Base-by-base conservation (phyloP, 495 filamentous ascomycete species). In the Penicillium herquei region DNA sequence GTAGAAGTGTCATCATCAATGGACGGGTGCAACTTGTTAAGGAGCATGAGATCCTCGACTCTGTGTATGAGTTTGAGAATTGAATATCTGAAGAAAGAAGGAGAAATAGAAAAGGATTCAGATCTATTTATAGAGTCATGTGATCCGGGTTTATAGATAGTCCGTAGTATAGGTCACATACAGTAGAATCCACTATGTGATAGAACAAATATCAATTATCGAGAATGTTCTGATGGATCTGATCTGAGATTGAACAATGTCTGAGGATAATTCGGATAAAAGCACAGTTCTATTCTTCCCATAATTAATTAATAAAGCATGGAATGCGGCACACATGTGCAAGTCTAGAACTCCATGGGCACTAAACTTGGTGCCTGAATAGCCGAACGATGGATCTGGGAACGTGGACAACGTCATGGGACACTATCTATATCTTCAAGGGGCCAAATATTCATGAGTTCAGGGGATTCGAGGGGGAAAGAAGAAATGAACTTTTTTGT, bases 1-100 rank as follows among this genome's bases (percentile, higher is more conserved):
- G 52, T 49, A 58, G 72, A 33, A 62, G 64, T 39, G 54, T 74
- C 3, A 53, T 75, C 7, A 18, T 26, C 13, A 52, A 60, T 14
- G 70, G 70, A 1, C 51, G 57, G 11, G 46, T 64, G 42, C 64
- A 58, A 43, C 4, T 30, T 16, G n/a, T 30, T 31, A 50, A 18
- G 17, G 40, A 43, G 2, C 2, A n/a, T 43, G 17, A 26, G 21
- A 2, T 26, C 21, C 21, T 26, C 4, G 21, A 26, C 7, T 43
- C 17, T 16, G 14, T 14, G 3, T 43, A n/a, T 43, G 14, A 14
- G 14, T 18, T 43, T n/a, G 40, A 18, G 13, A 26, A 26, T 26
- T 26, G 21, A 26, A 26, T 4, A 26, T 26, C 4, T 26, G 21
- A 26, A 26, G 21, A 26, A 26, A 26, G 21, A 4, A 26, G 21